Evolutionary conservation across 1,284 basidiomycete species (phyloP).

Genomic region (Malassezia caprae): DNA sequence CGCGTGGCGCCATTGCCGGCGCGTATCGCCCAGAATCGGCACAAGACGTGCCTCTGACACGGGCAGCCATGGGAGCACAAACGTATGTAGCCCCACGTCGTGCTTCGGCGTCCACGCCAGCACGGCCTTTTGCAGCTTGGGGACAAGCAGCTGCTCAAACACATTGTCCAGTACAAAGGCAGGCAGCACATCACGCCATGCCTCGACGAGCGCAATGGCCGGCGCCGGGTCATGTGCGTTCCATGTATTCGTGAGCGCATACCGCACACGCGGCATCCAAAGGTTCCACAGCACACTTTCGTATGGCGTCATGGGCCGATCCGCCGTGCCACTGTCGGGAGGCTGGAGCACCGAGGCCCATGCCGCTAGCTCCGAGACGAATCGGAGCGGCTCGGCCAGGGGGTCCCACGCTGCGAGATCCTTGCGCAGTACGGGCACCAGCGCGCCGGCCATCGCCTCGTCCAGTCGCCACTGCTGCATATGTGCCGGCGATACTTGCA

Average conservation of each 20-base stretch:
- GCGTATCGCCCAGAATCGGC: constrained; percentile 69
- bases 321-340: constrained; percentile 12
- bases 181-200: constrained; percentile 78
- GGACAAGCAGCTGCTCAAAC: constrained; percentile 84
- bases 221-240: constrained; percentile 61
- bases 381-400: constrained; percentile 6
- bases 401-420: constrained; percentile 7
- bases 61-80: constrained; percentile 94
- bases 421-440: constrained; percentile 9
- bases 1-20: constrained; percentile 67
- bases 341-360: constrained; percentile 45
- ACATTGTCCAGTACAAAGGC: constrained; percentile 86
- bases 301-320: constrained; percentile 72
- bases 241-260: constrained; percentile 73
- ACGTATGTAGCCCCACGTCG: constrained; percentile 55
- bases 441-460: constrained; percentile 16
- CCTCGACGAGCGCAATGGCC: constrained; percentile 71
- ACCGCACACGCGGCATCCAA: constrained; percentile 88
- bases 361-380: constrained; percentile 25
- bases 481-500: background rate
- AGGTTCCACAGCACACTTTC: constrained; percentile 86
- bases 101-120: constrained; percentile 56
- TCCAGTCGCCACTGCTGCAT: constrained; percentile 2
- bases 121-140: constrained; percentile 76
- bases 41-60: constrained; percentile 66